A percentile compares a stretch with the other conserved stretches of the same genome.
These are phyloP conservation scores for Phalaenopsis equestris DNA, from an alignment of 106 monocot species.

Conservation along the genomic window DNA sequence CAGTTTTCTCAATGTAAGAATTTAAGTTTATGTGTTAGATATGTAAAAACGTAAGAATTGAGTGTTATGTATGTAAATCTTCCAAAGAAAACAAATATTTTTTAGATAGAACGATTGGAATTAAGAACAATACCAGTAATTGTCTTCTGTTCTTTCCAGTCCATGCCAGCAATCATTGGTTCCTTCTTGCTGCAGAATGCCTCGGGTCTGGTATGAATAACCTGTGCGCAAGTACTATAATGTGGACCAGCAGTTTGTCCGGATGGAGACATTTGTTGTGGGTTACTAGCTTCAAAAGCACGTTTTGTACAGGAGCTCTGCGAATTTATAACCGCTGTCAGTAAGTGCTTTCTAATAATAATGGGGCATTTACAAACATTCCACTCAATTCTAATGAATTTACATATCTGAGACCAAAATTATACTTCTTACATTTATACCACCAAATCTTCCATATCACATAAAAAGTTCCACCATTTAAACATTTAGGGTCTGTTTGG, in stretches of 20 bases:
- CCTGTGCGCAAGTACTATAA: conserved; percentile 78
- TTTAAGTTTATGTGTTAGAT: too few relatives aligned
- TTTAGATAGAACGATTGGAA: neutral
- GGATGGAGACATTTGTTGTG: conserved; percentile 37
- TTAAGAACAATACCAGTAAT: conserved; percentile 34
- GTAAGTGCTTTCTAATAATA: neutral
- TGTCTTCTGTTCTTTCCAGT: conserved; percentile 28
- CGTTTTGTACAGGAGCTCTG: conserved; percentile 91
- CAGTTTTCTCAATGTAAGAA: too few relatives aligned
- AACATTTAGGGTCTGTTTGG: too few relatives aligned
- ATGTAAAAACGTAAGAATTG: too few relatives aligned
- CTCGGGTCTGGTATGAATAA: conserved; percentile 54
- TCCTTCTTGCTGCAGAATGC: conserved; percentile 37
- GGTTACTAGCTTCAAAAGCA: conserved; percentile 56
- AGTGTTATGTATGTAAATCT: too few relatives aligned
- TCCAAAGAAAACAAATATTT: too few relatives aligned
- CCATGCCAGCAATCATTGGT: conserved; percentile 15
- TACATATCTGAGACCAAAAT: too few relatives aligned
- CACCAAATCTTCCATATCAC: too few relatives aligned
- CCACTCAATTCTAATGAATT: too few relatives aligned
- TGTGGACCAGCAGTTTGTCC: conserved; percentile 49
- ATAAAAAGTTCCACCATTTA: too few relatives aligned
- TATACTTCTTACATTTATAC: too few relatives aligned
- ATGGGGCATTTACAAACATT: too few relatives aligned
- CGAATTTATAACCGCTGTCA: conserved; percentile 1